A percentile compares a stretch with the other conserved stretches of the same genome.
Evolutionary conservation across 345 rosid genomes (phyloP).

Genomic region (Eutrema heterophyllum): DNA sequence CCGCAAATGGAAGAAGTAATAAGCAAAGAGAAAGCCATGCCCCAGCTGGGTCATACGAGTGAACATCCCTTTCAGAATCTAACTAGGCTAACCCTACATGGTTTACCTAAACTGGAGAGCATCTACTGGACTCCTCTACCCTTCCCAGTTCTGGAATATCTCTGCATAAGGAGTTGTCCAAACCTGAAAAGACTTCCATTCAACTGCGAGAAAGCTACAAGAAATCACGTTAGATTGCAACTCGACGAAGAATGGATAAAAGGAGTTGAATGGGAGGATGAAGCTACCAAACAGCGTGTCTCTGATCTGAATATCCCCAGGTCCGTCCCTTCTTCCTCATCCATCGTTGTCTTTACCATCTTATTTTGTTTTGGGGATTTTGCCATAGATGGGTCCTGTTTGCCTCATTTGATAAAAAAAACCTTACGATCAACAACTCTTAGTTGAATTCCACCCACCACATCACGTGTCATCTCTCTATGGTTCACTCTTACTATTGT

Average conservation of each 20-base stretch:
- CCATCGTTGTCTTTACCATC: too few relatives aligned
- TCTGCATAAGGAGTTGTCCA: background rate
- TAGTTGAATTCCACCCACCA: too few relatives aligned
- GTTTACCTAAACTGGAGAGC: background rate
- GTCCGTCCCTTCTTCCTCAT: background rate
- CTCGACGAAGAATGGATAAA: background rate
- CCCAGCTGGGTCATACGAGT: background rate
- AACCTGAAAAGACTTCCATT: background rate
- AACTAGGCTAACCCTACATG: background rate
- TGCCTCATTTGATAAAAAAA: too few relatives aligned
- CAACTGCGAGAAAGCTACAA: background rate
- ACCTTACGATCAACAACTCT: too few relatives aligned
- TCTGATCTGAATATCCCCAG: background rate
- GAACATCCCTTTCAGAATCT: background rate
- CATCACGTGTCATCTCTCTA: too few relatives aligned
- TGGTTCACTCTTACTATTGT: too few relatives aligned
- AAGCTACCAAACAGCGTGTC: background rate
- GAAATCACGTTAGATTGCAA: background rate
- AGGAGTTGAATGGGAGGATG: background rate
- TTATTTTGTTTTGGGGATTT: too few relatives aligned
- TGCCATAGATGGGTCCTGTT: too few relatives aligned
- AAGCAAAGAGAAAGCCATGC: background rate
- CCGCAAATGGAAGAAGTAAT: background rate
- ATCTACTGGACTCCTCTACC: background rate
- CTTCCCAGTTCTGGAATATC: background rate